These are phyloP conservation scores for Setomelanomma holmii DNA, from an alignment of 2,329 filamentous ascomycete species.

Conservation along the genomic window DNA sequence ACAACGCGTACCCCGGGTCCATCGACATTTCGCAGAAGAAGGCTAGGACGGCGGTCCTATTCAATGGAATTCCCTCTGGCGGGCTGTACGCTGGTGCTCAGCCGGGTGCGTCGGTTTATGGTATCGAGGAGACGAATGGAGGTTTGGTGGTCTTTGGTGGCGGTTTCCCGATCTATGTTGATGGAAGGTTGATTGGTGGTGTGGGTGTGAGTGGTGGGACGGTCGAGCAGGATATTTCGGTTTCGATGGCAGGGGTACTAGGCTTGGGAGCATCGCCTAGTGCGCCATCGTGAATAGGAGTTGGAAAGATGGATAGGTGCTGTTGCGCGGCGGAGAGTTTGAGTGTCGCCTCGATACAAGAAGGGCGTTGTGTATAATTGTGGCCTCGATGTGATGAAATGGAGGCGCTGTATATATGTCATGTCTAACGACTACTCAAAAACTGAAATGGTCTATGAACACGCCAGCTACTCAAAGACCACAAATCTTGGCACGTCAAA, in stretches of 20 bases:
- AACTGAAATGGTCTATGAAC: too few species aligned
- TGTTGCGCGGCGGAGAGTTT: too few species aligned
- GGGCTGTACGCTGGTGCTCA: slow-evolving; percentile 20
- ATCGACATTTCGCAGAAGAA: slow-evolving; percentile 41
- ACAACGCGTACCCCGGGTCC: slow-evolving; percentile 36
- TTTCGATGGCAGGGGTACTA: slow-evolving; percentile 25
- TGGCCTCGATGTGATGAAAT: too few species aligned
- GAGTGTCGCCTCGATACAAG: too few species aligned
- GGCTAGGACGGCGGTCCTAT: slow-evolving; percentile 35
- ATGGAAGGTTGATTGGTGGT: slow-evolving; percentile 34
- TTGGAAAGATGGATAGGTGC: background rate
- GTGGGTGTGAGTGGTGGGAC: slow-evolving; percentile 40
- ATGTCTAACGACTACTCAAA: too few species aligned
- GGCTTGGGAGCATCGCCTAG: slow-evolving; percentile 22
- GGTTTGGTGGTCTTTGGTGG: slow-evolving; percentile 39
- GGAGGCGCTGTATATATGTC: too few species aligned
- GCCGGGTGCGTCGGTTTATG: slow-evolving; percentile 27
- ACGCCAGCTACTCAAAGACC: too few species aligned
- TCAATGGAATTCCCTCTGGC: slow-evolving; percentile 31
- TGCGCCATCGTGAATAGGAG: background rate
- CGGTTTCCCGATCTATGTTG: slow-evolving; percentile 33
- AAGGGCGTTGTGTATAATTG: too few species aligned
- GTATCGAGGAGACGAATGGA: slow-evolving; percentile 35
- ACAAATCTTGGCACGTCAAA: too few species aligned
- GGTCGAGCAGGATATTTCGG: slow-evolving; percentile 33